Evolutionary conservation across 306 rosid genomes (phyloP).

Genomic region (Coriaria nepalensis): DNA sequence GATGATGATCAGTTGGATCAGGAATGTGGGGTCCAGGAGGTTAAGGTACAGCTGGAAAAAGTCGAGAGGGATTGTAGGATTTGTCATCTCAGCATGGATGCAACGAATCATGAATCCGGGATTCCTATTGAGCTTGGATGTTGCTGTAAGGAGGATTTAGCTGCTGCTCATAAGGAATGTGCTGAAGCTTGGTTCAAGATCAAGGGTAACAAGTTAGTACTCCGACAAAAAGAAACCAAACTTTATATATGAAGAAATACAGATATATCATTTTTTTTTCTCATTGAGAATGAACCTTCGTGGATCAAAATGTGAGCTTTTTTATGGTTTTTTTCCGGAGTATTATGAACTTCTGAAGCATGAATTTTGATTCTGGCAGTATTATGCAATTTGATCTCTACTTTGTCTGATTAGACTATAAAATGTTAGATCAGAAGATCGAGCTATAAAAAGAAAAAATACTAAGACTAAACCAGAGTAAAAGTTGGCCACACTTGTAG

Average conservation of each 20-base stretch:
- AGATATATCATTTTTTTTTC: too few species aligned
- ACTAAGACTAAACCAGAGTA: too few species aligned
- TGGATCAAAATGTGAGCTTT: too few species aligned
- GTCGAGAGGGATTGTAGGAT: conserved; percentile 84
- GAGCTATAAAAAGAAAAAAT: too few species aligned
- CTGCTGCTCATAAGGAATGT: conserved; percentile 89
- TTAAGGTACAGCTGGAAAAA: conserved; percentile 39
- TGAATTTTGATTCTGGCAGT: too few species aligned
- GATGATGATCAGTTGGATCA: conserved; percentile 33
- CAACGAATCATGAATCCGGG: conserved; percentile 69
- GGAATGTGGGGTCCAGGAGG: conserved; percentile 36
- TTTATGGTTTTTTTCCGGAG: too few species aligned
- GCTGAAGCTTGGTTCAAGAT: conserved; percentile 97
- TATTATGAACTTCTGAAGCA: too few species aligned
- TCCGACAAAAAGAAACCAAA: background rate
- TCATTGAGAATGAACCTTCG: too few species aligned
- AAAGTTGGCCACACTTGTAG: too few species aligned
- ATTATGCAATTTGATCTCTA: too few species aligned
- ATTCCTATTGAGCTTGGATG: conserved; percentile 76
- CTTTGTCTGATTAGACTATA: too few species aligned
- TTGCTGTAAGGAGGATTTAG: conserved; percentile 85
- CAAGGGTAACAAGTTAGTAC: conserved; percentile 82
- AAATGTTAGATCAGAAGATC: too few species aligned
- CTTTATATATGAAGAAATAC: background rate
- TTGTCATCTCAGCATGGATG: conserved; percentile 61